A percentile compares a stretch with the other conserved stretches of the same genome.
Conservation (phyloP, 1,284 basidiomycete genomes). For the Inonotus obliquus region DNA sequence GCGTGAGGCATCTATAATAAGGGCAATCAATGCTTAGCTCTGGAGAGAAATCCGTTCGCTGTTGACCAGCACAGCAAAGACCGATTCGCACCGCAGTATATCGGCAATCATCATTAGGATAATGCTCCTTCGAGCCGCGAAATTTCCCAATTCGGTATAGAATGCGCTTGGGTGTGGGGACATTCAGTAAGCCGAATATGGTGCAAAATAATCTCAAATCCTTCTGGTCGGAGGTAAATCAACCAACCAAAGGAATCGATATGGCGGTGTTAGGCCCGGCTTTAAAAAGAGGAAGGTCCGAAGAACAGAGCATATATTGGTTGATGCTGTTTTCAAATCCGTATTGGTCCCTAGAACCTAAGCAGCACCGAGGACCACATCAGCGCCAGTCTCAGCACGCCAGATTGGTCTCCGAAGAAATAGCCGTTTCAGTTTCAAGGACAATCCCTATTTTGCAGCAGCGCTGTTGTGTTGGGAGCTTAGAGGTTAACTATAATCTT, state of each 20-base stretch:
- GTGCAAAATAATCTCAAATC: background rate
- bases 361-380: background rate
- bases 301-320: background rate
- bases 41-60: background rate
- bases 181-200: background rate
- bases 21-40: background rate
- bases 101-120: conserved; percentile 5
- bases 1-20: background rate
- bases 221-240: conserved; percentile 5
- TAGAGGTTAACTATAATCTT: background rate
- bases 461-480: background rate
- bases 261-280: background rate
- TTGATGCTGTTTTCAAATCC: too few species aligned
- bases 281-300: background rate
- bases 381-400: background rate
- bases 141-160: background rate
- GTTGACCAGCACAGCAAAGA: background rate
- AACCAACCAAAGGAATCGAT: background rate
- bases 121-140: conserved; percentile 1
- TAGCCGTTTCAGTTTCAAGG: background rate
- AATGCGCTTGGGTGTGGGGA: background rate
- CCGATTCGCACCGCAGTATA: background rate
- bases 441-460: background rate
- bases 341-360: background rate
- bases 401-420: background rate